phyloP scores from a whole-genome alignment of 768 basidiomycete genomes.

The Daedalea quercina region DNA sequence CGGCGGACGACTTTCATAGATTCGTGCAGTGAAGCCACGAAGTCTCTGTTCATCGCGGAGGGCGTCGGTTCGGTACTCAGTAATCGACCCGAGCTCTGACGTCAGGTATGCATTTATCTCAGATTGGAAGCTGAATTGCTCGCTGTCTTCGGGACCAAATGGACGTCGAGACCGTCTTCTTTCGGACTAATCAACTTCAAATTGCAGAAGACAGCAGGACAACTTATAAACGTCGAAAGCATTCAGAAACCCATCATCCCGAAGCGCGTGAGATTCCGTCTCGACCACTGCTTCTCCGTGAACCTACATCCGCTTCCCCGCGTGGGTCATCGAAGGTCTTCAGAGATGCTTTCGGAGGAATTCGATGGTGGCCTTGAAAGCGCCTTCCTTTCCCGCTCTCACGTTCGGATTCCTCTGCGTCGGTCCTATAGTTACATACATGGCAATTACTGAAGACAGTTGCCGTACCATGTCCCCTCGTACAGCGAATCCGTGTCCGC shows the following conservation, averaged over 20 bases:
- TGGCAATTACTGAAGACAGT: background rate
- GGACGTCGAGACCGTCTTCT: too few species aligned
- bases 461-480: constrained; percentile 37
- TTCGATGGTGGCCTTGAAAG: constrained; percentile 48
- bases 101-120: too few species aligned
- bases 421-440: background rate
- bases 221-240: too few species aligned
- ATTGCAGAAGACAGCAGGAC: too few species aligned
- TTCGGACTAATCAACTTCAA: too few species aligned
- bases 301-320: background rate
- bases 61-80: too few species aligned
- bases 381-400: constrained; percentile 57
- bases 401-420: constrained; percentile 33
- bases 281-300: background rate
- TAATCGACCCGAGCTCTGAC: too few species aligned
- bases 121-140: too few species aligned
- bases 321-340: background rate
- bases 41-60: too few species aligned
- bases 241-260: background rate
- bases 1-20: background rate
- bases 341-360: constrained; percentile 37
- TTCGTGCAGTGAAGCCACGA: too few species aligned
- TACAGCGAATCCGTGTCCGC: constrained; percentile 30
- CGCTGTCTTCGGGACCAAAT: too few species aligned
- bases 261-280: background rate